phyloP scores from a whole-genome alignment of 2,329 filamentous ascomycete species.

The Diaporthe caulivora region DNA sequence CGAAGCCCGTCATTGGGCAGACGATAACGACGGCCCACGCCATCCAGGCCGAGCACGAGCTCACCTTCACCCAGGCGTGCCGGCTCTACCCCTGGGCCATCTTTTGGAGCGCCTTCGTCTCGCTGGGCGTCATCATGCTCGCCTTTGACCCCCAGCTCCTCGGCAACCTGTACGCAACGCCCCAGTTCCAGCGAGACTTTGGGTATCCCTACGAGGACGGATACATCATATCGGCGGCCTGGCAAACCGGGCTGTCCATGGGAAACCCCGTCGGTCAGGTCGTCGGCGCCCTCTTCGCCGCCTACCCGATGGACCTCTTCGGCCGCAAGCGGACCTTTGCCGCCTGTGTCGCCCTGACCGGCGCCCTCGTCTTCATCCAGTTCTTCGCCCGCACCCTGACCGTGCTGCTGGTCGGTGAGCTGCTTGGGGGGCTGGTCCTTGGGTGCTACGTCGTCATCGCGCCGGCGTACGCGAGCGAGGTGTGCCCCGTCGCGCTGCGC shows the following conservation, averaged over 20 bases:
- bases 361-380: constrained; percentile 70
- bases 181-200: constrained; percentile 69
- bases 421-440: constrained; percentile 71
- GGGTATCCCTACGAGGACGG: constrained; percentile 62
- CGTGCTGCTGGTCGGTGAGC: constrained; percentile 70
- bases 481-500: constrained; percentile 69
- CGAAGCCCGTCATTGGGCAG: constrained; percentile 35
- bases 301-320: constrained; percentile 59
- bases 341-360: constrained; percentile 58
- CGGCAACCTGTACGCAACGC: constrained; percentile 71
- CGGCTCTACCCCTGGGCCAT: constrained; percentile 60
- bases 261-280: constrained; percentile 70
- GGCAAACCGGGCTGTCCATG: constrained; percentile 63
- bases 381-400: constrained; percentile 70
- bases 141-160: constrained; percentile 76
- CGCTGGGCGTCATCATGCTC: constrained; percentile 70
- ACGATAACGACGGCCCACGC: constrained; percentile 43
- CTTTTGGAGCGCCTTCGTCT: constrained; percentile 70
- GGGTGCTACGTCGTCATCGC: constrained; percentile 71
- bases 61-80: constrained; percentile 55
- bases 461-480: constrained; percentile 71
- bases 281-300: constrained; percentile 64
- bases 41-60: constrained; percentile 54
- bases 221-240: constrained; percentile 56
- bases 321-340: constrained; percentile 61